phyloP scores from a whole-genome alignment of 129 eudicot species.

The Flaveria robusta region DNA sequence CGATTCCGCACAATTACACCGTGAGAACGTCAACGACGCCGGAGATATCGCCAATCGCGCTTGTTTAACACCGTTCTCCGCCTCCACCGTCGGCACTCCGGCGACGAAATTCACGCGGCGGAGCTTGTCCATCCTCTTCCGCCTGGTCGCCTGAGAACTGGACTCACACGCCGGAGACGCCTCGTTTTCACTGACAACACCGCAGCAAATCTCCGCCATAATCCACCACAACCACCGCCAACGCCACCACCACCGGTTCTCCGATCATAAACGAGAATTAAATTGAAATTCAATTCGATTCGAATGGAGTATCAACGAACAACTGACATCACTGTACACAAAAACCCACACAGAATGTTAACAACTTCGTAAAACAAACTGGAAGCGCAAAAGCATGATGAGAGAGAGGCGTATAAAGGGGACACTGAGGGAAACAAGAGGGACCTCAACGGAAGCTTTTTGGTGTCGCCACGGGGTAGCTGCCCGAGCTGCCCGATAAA shows the following conservation, averaged over 20 bases:
- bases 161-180: constrained; percentile 44
- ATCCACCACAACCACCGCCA: too few species aligned
- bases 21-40: constrained; percentile 18
- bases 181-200: constrained; percentile 51
- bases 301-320: not conserved
- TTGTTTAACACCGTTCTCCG: constrained; percentile 45
- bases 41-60: constrained; percentile 38
- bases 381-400: not conserved
- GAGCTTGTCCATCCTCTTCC: constrained; percentile 55
- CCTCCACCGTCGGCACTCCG: constrained; percentile 27
- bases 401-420: constrained; percentile 17
- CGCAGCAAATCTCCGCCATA: constrained; percentile 76
- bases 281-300: too few species aligned
- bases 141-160: constrained; percentile 50
- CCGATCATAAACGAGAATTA: not conserved
- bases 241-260: constrained; percentile 12
- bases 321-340: not conserved
- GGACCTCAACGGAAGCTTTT: constrained; percentile 47
- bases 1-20: not conserved
- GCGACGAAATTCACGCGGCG: constrained; percentile 42
- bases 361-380: not conserved
- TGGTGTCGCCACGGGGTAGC: constrained; percentile 34
- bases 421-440: constrained; percentile 20
- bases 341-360: not conserved
- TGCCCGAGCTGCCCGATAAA: constrained; percentile 32